These are phyloP conservation scores for Russula vinacea DNA, from an alignment of 768 basidiomycete species.

Conservation along the genomic window DNA sequence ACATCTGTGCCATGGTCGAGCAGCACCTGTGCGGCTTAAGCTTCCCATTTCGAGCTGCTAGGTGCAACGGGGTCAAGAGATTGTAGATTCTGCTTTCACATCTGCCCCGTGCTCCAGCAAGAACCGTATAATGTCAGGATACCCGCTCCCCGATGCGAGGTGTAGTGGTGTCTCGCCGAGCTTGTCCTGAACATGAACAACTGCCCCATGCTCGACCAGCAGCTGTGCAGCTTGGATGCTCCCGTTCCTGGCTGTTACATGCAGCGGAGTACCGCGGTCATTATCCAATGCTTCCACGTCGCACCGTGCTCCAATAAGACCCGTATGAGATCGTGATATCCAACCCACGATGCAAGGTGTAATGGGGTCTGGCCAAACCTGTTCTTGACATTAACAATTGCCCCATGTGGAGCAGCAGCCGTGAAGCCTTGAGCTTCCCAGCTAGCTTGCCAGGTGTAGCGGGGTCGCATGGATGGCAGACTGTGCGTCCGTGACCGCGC, in stretches of 20 bases:
- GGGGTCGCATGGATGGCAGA: neutral
- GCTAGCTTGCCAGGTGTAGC: neutral
- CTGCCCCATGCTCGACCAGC: neutral
- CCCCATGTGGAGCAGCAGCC: neutral
- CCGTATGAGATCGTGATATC: neutral
- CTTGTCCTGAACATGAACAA: neutral
- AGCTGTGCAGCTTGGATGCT: too few species aligned
- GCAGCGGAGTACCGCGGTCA: neutral
- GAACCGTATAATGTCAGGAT: too few species aligned
- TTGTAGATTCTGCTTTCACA: neutral
- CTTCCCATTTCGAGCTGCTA: neutral
- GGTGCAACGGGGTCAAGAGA: neutral
- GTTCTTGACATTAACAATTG: too few species aligned
- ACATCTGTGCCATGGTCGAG: neutral
- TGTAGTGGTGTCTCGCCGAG: neutral
- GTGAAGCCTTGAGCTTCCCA: neutral
- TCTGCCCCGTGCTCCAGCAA: neutral
- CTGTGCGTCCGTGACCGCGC: neutral
- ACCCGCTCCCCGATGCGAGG: neutral
- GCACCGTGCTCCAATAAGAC: neutral
- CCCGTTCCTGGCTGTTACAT: too few species aligned
- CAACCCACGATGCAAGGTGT: neutral
- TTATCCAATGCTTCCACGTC: neutral
- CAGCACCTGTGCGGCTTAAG: neutral
- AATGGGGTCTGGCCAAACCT: neutral